Percentiles rank a stretch among this genome's conserved stretches.
These are phyloP conservation scores for Apophysomyces ossiformis DNA, from an alignment of 371 early-diverging fungal genomes.

Conservation along the genomic window DNA sequence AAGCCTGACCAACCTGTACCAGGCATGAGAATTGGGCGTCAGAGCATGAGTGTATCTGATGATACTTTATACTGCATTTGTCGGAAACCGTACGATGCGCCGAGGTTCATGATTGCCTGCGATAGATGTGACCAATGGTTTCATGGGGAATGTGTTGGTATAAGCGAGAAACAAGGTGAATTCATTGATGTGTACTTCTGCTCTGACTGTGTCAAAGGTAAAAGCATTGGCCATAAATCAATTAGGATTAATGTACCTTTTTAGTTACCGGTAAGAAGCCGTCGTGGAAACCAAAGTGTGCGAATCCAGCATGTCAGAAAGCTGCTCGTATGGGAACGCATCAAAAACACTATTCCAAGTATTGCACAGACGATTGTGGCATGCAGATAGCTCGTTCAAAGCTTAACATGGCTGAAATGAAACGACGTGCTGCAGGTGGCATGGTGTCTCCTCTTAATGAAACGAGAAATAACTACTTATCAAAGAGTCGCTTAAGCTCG, in stretches of 20 bases:
- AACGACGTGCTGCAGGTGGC: slow-evolving; percentile 17
- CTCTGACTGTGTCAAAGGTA: slow-evolving; percentile 52
- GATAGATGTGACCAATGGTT: slow-evolving; percentile 71
- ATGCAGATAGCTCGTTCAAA: slow-evolving; percentile 49
- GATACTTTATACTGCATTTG: slow-evolving; percentile 60
- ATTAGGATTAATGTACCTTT: background rate
- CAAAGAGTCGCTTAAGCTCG: slow-evolving; percentile 20
- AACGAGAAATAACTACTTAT: slow-evolving; percentile 10
- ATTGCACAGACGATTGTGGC: slow-evolving; percentile 45
- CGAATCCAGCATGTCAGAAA: slow-evolving; percentile 45
- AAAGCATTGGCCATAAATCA: background rate
- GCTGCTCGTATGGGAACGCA: slow-evolving; percentile 37
- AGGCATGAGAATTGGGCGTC: slow-evolving; percentile 13
- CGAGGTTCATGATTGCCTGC: slow-evolving; percentile 69
- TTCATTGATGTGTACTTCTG: slow-evolving; percentile 66
- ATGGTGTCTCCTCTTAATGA: slow-evolving; percentile 19
- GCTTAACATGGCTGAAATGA: slow-evolving; percentile 37
- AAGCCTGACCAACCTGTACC: slow-evolving; percentile 7
- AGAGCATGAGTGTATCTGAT: slow-evolving; percentile 2
- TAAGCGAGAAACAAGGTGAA: slow-evolving; percentile 60
- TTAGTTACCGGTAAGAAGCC: slow-evolving; percentile 52
- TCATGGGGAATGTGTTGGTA: slow-evolving; percentile 70
- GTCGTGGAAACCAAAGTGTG: slow-evolving; percentile 57
- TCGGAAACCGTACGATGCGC: slow-evolving; percentile 53
- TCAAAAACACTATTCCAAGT: slow-evolving; percentile 40